Evolutionary conservation across 1,139 yeast species (phyloP).

Genomic region (Hemisphaericaspora lyxosophila): DNA sequence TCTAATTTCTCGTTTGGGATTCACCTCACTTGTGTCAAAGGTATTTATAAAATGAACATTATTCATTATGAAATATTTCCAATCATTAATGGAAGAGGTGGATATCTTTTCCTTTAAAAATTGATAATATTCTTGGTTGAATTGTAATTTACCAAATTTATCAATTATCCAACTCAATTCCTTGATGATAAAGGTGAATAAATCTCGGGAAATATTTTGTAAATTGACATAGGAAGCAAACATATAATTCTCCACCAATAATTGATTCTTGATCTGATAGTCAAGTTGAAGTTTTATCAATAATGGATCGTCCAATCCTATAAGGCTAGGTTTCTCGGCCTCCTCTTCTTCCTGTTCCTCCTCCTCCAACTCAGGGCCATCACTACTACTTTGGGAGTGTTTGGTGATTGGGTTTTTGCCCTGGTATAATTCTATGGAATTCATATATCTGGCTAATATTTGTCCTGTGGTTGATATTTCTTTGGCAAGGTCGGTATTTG

Average conservation of each 20-base stretch:
- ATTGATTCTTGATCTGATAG: constrained; percentile 43
- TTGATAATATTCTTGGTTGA: constrained; percentile 15
- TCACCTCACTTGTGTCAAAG: constrained; percentile 24
- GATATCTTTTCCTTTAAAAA: constrained; percentile 24
- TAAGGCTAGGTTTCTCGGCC: no score
- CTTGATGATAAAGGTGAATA: constrained; percentile 39
- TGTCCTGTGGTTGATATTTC: constrained; percentile 45
- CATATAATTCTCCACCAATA: constrained; percentile 44
- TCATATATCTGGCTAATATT: constrained; percentile 30
- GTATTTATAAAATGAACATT: constrained; percentile 39
- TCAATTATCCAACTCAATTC: constrained; percentile 37
- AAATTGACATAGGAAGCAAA: constrained; percentile 46
- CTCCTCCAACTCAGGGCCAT: constrained; percentile 27
- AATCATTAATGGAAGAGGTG: constrained; percentile 27
- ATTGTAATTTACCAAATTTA: constrained; percentile 33
- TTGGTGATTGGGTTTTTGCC: constrained; percentile 28
- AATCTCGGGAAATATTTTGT: constrained; percentile 45
- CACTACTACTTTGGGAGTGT: constrained; percentile 20
- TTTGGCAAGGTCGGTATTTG: constrained; percentile 35
- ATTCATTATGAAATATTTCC: constrained; percentile 41
- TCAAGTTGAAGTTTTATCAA: constrained; percentile 42
- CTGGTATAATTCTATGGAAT: constrained; percentile 37
- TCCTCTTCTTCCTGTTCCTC: no score
- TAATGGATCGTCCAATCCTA: constrained; percentile 45
- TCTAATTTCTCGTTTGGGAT: constrained; percentile 33